Base-by-base conservation (phyloP, 1,284 basidiomycete genomes). In the Ganoderma sinense region DNA sequence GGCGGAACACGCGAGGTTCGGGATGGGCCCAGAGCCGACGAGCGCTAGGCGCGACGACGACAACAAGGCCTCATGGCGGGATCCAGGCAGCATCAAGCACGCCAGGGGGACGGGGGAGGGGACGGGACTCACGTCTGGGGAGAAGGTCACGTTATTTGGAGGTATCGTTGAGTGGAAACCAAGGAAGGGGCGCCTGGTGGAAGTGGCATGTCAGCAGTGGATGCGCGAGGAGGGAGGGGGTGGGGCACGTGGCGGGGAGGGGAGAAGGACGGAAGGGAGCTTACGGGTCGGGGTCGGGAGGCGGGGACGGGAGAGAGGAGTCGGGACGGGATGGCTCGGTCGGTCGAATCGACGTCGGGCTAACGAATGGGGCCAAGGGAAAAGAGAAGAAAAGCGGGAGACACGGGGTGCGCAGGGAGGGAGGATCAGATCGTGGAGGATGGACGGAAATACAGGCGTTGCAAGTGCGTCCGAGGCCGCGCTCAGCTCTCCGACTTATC, bases 101-200 rank as follows among this genome's bases (percentile, higher is more conserved):
- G 59, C 10, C 3, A 5, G 40, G 18, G 31, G 16, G 29, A n/a
- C 7, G 65, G 43, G 58, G 45, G 23, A 29, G 26, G 60, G 58
- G 65, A 60, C 39, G 58, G 62, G 26, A 68, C 71, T 65, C 31
- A 71, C 71, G 48, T 59, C 48, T 16, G 62, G 41, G 60, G 60
- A 41, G 64, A 43, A 43, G 55, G 64, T 71, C 71, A 71, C 71
- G 71, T 71, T 71, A 71, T 69, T 64, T 63, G 64, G 66, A 48
- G 43, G 36, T 40, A 45, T 23, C 41, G 53, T 23, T 41, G 40
- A 51, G 63, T 23, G 56, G 56, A 56, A 56, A 56, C 8, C 29
- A 33, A 14, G 14, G 53, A 23, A 61, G 60, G 62, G 65, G 68
- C 71, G 68, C 53, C 71, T 71, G 66, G 45, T 4, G 51, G 40